A percentile compares a stretch with the other conserved stretches of the same genome.
These are phyloP conservation scores for Poronia punctata DNA, from an alignment of 495 filamentous ascomycete species.

Conservation along the genomic window DNA sequence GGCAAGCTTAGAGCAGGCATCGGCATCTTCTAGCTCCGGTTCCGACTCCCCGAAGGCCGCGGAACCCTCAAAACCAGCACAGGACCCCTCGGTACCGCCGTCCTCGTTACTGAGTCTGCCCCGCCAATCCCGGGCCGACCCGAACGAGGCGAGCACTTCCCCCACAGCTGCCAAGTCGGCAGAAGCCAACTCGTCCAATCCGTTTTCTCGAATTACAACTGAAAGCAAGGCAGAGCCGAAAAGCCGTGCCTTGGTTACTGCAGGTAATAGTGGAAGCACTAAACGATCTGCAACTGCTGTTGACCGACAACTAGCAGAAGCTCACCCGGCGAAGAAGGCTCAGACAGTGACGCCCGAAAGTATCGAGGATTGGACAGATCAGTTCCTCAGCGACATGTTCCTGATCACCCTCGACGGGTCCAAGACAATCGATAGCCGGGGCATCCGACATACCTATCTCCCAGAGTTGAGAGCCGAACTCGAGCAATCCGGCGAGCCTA, in stretches of 20 bases:
- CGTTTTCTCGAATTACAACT: slow-evolving; percentile 35
- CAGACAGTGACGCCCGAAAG: slow-evolving; percentile 26
- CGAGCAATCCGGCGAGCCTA: slow-evolving; percentile 48
- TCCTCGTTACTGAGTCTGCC: no score
- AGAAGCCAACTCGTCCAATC: slow-evolving; percentile 17
- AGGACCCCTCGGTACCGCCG: neutral
- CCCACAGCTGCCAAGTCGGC: slow-evolving; percentile 1
- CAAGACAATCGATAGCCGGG: slow-evolving; percentile 50
- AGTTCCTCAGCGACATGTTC: slow-evolving; percentile 62
- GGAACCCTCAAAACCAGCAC: slow-evolving; percentile 3
- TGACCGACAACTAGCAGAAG: slow-evolving; percentile 14
- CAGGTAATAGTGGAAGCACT: slow-evolving; percentile 14
- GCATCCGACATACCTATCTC: slow-evolving; percentile 51
- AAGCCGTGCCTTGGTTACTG: slow-evolving; percentile 9
- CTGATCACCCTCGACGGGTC: slow-evolving; percentile 61
- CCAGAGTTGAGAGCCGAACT: slow-evolving; percentile 59
- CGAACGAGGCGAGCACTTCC: no score
- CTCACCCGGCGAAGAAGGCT: slow-evolving; percentile 17
- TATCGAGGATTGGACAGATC: slow-evolving; percentile 63
- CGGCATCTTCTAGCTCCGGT: slow-evolving; percentile 12
- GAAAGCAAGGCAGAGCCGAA: slow-evolving; percentile 27
- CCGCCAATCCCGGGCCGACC: no score
- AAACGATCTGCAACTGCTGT: slow-evolving; percentile 14
- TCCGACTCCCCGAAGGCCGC: slow-evolving; percentile 12
- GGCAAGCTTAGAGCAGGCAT: slow-evolving; percentile 17